Base-by-base conservation (phyloP, 148 eudicot species). In the Chenopodium berlandieri region DNA sequence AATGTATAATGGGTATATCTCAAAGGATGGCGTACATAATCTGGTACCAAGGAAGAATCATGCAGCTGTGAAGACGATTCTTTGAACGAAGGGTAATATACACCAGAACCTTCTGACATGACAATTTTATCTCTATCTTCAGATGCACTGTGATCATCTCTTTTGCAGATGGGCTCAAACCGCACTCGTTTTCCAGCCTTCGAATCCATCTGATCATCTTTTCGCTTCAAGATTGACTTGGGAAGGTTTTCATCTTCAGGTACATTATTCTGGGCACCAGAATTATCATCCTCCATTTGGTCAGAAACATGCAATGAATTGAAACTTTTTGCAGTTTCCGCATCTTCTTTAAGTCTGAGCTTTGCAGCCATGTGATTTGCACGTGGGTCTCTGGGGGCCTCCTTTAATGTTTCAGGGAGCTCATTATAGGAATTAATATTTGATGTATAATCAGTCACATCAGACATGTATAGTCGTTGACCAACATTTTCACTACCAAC, bases 291-390 rank as follows among this genome's bases (percentile, higher is more conserved):
- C 44, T 31, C 75, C 12, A 73, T 82, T 76, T 75, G 84, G 31
- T 88, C 85, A 66, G 90, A 86, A 79, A 85, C 91, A 50, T 81
- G 92, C 85, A 87, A 69, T n/a, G 85, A 50, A 60, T 83, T 80
- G 56, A 89, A 87, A 71, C 85, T 78, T 50, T 80, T 82, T 34
- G 92, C 88, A 46, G 93, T 87, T 83, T 92, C 97, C 2, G 91
- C 91, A 77, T 94, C 95, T 88, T 92, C 97, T 87, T 85, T 82
- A 30, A 94, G 95, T 86, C 98, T 87, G 40, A 87, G 86, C 75
- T 88, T 85, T 32, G 95, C 97, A 80, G 97, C 97, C 76, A 72
- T 40, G 83, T 88, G 97, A 83, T 94, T 87, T n/a, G 98, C 98
- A 31, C 94, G 97, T 76, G 97, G 95, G 79, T 92, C 94, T 78